These are phyloP conservation scores for Hypoxylon rubiginosum DNA, from an alignment of 2,329 filamentous ascomycete genomes.

Conservation along the genomic window DNA sequence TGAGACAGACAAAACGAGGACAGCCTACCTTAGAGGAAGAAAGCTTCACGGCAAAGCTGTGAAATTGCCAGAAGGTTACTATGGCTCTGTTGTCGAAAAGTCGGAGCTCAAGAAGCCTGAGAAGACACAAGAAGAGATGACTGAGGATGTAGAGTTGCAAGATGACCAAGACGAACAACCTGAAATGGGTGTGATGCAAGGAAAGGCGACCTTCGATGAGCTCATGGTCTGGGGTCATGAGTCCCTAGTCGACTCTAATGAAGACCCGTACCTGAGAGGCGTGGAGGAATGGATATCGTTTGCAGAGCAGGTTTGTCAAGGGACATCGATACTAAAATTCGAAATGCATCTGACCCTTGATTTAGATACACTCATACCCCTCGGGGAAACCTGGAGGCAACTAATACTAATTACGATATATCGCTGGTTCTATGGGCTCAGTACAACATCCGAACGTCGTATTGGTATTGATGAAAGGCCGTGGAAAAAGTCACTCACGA, in stretches of 20 bases:
- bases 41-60: slow-evolving; percentile 79
- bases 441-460: neutral
- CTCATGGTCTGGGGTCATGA: slow-evolving; percentile 91
- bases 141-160: slow-evolving; percentile 57
- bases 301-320: slow-evolving; percentile 72
- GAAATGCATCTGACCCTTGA: slow-evolving; percentile 31
- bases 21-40: slow-evolving; percentile 82
- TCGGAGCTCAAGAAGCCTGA: slow-evolving; percentile 55
- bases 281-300: slow-evolving; percentile 85
- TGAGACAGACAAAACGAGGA: slow-evolving; percentile 63
- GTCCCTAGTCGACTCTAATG: slow-evolving; percentile 67
- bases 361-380: slow-evolving; percentile 54
- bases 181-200: slow-evolving; percentile 70
- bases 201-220: slow-evolving; percentile 77
- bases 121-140: slow-evolving; percentile 45
- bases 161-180: slow-evolving; percentile 61
- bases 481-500: neutral
- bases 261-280: slow-evolving; percentile 79
- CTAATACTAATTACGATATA: slow-evolving; percentile 7
- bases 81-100: slow-evolving; percentile 71
- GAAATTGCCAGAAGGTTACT: slow-evolving; percentile 78
- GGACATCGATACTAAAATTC: neutral
- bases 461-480: neutral
- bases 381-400: slow-evolving; percentile 27
- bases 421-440: neutral